Evolutionary conservation across 202 grass and related monocot genomes (phyloP), one percentile per base, ranked within the genome.

Genomic region (Digitaria exilis): DNA sequence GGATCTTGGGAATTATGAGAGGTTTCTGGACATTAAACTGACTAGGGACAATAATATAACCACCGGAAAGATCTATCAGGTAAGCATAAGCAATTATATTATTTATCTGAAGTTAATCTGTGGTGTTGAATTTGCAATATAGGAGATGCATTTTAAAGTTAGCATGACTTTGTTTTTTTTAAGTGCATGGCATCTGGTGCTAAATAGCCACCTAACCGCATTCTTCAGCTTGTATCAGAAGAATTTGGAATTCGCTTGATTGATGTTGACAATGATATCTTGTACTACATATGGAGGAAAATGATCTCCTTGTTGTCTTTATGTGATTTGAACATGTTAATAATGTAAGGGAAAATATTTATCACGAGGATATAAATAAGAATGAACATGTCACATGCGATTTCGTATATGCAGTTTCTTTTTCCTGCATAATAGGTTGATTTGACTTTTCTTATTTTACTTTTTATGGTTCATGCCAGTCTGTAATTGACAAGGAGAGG

Each of bases 11-110:
- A 97, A 95, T 78, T 94, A 94, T 13, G 95, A 94, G 77, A 91
- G 95, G 58, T 97, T 97, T 91, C 85, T 94, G 48, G 92, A 97
- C 82, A 81, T 93, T 52, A 94, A 91, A 73, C 76, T 97, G 41
- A 97, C 92, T 73, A 76, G 76, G 48, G 92, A 97, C 63, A 97
- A 94, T 72, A 97, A 97, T 69, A 97, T 94, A 75, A 97, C 92
- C 39, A 89, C 90, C 7, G 95, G 92, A 78, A 97, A 97, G 73
- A 95, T 94, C 71, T 97, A 97, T 51, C 95, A 97, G 88, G 92
- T 91, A 84, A 80, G 51, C 52, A 39, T 64, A 80, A 50, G 1
- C 13, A 6, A 12, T 46, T 49, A 31, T 75, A 50, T 57, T 5
- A 24, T 59, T 22, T 75, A 37, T 16, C 4, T 57, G 32, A 62